Percentiles rank a stretch among this genome's conserved stretches.
Conservation (phyloP, 2,329 filamentous ascomycete genomes). For the Myriosclerotinia curreyana region DNA sequence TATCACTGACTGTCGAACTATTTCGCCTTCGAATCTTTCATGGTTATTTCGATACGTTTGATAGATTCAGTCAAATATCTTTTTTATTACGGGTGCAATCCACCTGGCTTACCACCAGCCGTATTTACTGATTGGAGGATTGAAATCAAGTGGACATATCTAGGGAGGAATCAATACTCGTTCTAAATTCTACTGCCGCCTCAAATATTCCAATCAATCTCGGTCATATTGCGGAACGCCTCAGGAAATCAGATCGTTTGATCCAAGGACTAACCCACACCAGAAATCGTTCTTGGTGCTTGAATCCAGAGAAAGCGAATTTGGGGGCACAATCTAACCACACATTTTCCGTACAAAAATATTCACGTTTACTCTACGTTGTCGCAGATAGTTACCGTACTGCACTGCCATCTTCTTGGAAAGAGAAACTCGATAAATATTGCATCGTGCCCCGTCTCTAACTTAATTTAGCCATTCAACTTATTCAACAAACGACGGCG, state of each 20-base stretch:
- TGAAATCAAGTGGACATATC: too few species aligned
- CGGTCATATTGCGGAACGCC: background rate
- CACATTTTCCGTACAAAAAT: background rate
- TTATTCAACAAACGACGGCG: background rate
- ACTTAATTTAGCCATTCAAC: background rate
- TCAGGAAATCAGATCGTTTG: too few species aligned
- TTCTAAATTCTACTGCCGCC: background rate
- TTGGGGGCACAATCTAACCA: background rate
- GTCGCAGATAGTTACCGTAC: background rate
- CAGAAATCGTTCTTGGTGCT: background rate
- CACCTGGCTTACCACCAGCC: background rate
- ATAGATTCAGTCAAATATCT: background rate
- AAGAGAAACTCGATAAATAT: background rate
- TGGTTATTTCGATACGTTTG: too few species aligned
- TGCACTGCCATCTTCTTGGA: background rate
- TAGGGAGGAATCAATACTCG: background rate
- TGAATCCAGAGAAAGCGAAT: background rate
- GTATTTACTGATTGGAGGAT: background rate
- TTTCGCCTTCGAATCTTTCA: background rate
- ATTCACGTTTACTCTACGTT: background rate
- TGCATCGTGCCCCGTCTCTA: background rate
- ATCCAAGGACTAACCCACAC: background rate
- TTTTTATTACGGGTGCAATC: too few species aligned
- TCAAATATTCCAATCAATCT: background rate
- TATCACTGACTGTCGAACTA: background rate